Conservation (phyloP, 1,139 yeast species). For the Geotrichum europaeum region DNA sequence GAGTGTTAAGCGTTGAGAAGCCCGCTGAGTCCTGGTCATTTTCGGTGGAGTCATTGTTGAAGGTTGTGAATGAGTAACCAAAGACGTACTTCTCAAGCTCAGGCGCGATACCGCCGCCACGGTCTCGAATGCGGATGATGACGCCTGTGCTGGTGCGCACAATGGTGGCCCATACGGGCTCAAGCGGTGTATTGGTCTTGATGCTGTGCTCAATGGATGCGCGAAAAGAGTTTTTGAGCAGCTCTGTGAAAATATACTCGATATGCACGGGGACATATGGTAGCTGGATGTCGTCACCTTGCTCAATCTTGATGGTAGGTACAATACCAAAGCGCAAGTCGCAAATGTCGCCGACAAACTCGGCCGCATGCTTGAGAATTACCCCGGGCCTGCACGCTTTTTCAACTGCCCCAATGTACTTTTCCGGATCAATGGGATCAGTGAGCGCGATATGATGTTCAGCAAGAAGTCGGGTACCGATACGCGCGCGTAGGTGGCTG, state of each 20-base stretch:
- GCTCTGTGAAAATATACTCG: slow-evolving; percentile 79
- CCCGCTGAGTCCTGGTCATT: slow-evolving; percentile 46
- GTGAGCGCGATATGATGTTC: slow-evolving; percentile 71
- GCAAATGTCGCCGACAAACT: slow-evolving; percentile 75
- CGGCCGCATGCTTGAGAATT: slow-evolving; percentile 56
- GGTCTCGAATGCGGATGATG: slow-evolving; percentile 65
- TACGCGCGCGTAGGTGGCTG: slow-evolving; percentile 74
- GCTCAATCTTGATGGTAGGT: slow-evolving; percentile 43
- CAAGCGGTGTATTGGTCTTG: slow-evolving; percentile 27
- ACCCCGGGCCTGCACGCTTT: slow-evolving; percentile 57
- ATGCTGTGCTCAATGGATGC: slow-evolving; percentile 68
- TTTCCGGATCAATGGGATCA: slow-evolving; percentile 39
- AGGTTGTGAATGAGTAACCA: slow-evolving; percentile 82
- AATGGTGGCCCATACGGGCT: slow-evolving; percentile 65
- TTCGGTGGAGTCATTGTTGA: slow-evolving; percentile 21
- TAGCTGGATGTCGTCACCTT: slow-evolving; percentile 45
- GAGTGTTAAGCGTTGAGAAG: slow-evolving; percentile 48
- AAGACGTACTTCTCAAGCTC: slow-evolving; percentile 59
- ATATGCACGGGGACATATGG: slow-evolving; percentile 84
- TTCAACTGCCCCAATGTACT: slow-evolving; percentile 66
- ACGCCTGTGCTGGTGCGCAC: slow-evolving; percentile 46
- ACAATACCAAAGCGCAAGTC: slow-evolving; percentile 73
- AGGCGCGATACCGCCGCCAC: slow-evolving; percentile 83
- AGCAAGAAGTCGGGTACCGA: slow-evolving; percentile 76
- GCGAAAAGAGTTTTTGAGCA: slow-evolving; percentile 79